Evolutionary conservation across 192 early-diverging fungal genomes (phyloP), one percentile per base, ranked within the genome.

Genomic region (Coemansia sp.): DNA sequence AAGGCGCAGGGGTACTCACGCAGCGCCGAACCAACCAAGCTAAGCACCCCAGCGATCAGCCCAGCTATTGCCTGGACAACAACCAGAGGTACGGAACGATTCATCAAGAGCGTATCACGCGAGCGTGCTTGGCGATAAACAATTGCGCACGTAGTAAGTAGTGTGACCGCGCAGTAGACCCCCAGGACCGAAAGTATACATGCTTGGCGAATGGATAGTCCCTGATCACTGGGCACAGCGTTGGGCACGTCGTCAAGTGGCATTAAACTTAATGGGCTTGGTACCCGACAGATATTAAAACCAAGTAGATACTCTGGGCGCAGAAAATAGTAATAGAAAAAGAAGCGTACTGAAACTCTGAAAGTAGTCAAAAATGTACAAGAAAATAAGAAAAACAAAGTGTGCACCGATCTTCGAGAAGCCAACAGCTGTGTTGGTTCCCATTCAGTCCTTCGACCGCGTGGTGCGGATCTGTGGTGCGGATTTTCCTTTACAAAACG

Each of bases 1-100:
- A 77, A 18, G 3, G 69, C 72, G 33, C 80, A 82, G 3, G 80
- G 66, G 10, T 76, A 74, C 8, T 65, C 16, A 38, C 31, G 62
- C 33, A 74, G 72, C 29, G 71, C 68, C 0, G 72, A 57, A 36
- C 66, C 68, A 20, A 40, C 68, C 43, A 82, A 58, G n/a, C 74
- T 38, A 22, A 72, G 50, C 1, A 60, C 16, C 24, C 75, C 75
- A 2, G 46, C 66, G 16, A 67, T 46, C 27, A 65, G 20, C 1
- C 75, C 69, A 27, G 55, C 38, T 20, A 72, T 9, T 1, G 75
- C 66, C 62, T 78, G 75, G 36, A 64, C 27, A 24, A 68, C 38
- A 10, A 78, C 65, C 10, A 82, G 66, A 16, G 72, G 66, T 22
- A 69, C 34, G 13, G 72, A 72, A 16, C 72, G 65, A 16, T 69